These are phyloP conservation scores for Mariannaea elegans DNA, from an alignment of 2,329 filamentous ascomycete genomes.

Conservation along the genomic window DNA sequence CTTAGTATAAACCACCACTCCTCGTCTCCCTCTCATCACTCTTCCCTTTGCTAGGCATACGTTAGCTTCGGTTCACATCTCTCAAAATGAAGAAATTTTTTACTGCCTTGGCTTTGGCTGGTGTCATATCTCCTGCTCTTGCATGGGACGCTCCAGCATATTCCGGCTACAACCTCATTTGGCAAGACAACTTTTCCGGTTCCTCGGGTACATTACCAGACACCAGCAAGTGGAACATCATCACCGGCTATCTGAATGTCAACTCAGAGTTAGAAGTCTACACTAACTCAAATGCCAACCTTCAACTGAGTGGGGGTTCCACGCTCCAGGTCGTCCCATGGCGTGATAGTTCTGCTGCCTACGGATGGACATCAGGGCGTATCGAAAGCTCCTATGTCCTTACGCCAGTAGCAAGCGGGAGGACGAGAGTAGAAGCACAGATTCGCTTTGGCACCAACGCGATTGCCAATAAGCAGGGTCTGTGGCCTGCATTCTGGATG, in stretches of 20 bases:
- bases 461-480: conserved; percentile 51
- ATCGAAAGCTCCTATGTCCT: conserved; percentile 58
- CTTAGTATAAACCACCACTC: neutral
- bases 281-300: conserved; percentile 51
- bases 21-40: neutral
- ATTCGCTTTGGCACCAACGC: conserved; percentile 47
- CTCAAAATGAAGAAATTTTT: neutral
- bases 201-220: conserved; percentile 47
- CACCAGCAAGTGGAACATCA: conserved; percentile 55
- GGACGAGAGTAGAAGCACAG: conserved; percentile 49
- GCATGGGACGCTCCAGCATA: conserved; percentile 45
- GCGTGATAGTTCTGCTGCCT: conserved; percentile 38
- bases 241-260: conserved; percentile 48
- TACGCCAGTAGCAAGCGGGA: conserved; percentile 49
- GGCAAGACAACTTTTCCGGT: conserved; percentile 56
- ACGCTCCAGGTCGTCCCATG: conserved; percentile 60
- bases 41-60: no score
- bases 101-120: neutral
- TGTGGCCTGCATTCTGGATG: conserved; percentile 44
- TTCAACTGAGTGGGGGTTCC: conserved; percentile 58
- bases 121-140: neutral
- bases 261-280: conserved; percentile 61
- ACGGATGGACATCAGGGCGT: conserved; percentile 60
- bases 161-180: conserved; percentile 51
- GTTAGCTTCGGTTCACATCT: neutral